Evolutionary conservation across 2,329 filamentous ascomycete species (phyloP).

Genomic region (Penicillium brasilianum): DNA sequence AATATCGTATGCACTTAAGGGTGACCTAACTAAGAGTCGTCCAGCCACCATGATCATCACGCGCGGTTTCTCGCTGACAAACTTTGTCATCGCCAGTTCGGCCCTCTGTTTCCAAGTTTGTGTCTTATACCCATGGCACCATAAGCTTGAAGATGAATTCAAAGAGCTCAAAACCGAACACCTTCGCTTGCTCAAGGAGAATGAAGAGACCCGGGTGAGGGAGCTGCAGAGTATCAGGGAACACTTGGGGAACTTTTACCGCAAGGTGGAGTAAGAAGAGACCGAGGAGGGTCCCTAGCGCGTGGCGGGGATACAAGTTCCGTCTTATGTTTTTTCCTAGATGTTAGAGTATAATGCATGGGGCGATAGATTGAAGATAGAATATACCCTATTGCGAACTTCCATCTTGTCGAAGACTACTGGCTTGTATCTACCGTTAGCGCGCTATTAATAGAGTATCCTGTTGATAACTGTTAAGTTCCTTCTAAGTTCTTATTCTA

Average conservation of each 20-base stretch:
- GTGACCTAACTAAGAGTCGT: neutral
- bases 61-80: constrained; percentile 63
- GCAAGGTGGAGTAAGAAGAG: neutral
- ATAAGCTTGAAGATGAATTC: constrained; percentile 67
- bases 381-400: neutral
- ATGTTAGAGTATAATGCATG: neutral
- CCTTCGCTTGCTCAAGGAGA: constrained; percentile 38
- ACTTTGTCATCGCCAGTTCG: constrained; percentile 69
- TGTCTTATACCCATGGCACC: constrained; percentile 73
- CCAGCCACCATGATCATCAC: constrained; percentile 51
- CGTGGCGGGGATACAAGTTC: neutral
- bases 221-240: constrained; percentile 14
- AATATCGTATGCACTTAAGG: too few relatives aligned
- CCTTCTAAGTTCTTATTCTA: too few relatives aligned
- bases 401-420: neutral
- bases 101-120: constrained; percentile 71
- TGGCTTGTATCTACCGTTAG: neutral
- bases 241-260: constrained; percentile 3
- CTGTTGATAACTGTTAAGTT: too few relatives aligned
- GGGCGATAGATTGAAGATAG: neutral
- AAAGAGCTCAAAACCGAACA: constrained; percentile 65
- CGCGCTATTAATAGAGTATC: too few relatives aligned
- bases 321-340: too few relatives aligned
- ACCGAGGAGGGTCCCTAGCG: neutral
- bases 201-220: constrained; percentile 16